A percentile compares a stretch with the other conserved stretches of the same genome.
phyloP scores from a whole-genome alignment of 75 land plant species.

The Pinus albicaulis region DNA sequence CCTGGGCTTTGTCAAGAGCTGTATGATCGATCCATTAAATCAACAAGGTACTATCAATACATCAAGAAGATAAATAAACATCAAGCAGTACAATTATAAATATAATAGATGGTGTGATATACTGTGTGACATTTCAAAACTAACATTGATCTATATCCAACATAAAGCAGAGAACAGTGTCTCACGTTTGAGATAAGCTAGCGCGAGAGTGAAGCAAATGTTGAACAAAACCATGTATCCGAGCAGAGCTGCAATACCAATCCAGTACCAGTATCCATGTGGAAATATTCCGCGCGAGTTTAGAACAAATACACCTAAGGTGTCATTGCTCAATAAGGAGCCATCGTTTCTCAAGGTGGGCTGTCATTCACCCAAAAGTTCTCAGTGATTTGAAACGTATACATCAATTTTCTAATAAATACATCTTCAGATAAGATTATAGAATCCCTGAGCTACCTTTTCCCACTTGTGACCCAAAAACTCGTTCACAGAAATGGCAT shows the following conservation, averaged over 20 bases:
- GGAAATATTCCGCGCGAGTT: constrained; percentile 22
- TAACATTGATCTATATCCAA: too few species aligned
- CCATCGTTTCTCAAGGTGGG: neutral
- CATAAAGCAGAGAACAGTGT: too few species aligned
- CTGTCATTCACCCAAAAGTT: neutral
- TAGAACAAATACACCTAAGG: constrained; percentile 16
- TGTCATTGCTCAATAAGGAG: constrained; percentile 11
- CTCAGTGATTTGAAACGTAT: too few species aligned
- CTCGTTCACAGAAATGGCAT: constrained; percentile 77
- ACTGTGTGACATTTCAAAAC: too few species aligned
- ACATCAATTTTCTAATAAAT: too few species aligned
- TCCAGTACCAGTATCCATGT: constrained; percentile 29
- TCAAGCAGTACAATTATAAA: too few species aligned
- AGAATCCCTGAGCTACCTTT: constrained; percentile 29
- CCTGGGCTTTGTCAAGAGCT: constrained; percentile 80
- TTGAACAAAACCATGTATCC: constrained; percentile 27
- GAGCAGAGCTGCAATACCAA: constrained; percentile 14
- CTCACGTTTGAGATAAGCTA: constrained; percentile 25
- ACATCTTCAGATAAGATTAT: too few species aligned
- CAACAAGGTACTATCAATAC: too few species aligned
- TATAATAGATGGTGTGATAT: too few species aligned
- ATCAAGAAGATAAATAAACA: too few species aligned
- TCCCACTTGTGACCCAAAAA: constrained; percentile 75
- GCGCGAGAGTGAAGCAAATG: constrained; percentile 13
- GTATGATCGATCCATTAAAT: constrained; percentile 6